A percentile compares a stretch with the other conserved stretches of the same genome.
Conservation (phyloP, 345 rosid genomes). For the Garcia nutans region DNA sequence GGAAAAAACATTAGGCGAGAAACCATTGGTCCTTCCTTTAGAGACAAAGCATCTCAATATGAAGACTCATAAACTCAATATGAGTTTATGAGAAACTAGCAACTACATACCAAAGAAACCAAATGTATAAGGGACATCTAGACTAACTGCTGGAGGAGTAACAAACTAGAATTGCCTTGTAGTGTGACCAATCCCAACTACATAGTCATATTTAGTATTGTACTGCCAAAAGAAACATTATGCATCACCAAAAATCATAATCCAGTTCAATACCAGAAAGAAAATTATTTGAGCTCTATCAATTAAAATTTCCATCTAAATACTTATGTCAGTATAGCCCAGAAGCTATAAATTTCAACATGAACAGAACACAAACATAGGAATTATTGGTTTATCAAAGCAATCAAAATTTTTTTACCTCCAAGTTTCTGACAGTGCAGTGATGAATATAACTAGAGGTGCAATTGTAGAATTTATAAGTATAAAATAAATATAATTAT, state of each 20-base stretch:
- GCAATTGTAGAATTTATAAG: conserved; percentile 60
- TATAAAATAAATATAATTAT: too few relatives aligned
- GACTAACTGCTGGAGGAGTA: conserved; percentile 62
- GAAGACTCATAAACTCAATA: neutral
- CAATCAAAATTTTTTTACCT: conserved; percentile 43
- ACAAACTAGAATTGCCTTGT: conserved; percentile 43
- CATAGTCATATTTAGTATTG: conserved; percentile 52
- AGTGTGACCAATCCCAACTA: conserved; percentile 47
- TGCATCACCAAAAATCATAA: neutral
- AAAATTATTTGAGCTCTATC: neutral
- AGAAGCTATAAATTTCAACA: too few relatives aligned
- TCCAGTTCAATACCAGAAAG: neutral
- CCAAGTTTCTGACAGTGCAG: conserved; percentile 55
- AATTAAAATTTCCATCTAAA: neutral
- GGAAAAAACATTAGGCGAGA: neutral
- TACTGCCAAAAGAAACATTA: conserved; percentile 25
- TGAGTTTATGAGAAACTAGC: neutral
- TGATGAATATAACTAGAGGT: conserved; percentile 89
- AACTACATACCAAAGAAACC: conserved; percentile 54
- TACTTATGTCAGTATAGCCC: too few relatives aligned
- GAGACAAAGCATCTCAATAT: neutral
- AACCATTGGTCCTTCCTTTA: neutral
- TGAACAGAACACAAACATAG: neutral
- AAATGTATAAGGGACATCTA: conserved; percentile 64
- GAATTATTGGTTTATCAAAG: neutral